phyloP scores from a whole-genome alignment of 2,329 filamentous ascomycete genomes.

The Lecanicillium sp. region DNA sequence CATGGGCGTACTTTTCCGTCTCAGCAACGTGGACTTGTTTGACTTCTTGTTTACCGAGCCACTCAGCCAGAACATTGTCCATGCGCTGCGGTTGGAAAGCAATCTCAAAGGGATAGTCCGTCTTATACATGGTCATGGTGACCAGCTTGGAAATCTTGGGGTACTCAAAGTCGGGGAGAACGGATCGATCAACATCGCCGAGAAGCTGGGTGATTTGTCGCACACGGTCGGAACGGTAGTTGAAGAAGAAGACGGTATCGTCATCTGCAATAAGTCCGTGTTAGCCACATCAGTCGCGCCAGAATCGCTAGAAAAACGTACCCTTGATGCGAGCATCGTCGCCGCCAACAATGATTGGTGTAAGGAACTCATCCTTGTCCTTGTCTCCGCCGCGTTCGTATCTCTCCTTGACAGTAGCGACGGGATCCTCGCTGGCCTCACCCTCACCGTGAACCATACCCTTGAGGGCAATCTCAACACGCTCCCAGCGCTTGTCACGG shows the following conservation, averaged over 20 bases:
- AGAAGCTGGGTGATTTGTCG: constrained; percentile 93
- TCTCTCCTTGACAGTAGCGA: constrained; percentile 77
- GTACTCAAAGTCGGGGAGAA: constrained; percentile 84
- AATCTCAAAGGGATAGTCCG: constrained; percentile 82
- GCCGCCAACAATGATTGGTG: constrained; percentile 91
- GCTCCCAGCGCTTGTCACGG: constrained; percentile 98
- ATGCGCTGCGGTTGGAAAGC: constrained; percentile 93
- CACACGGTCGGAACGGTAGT: constrained; percentile 97
- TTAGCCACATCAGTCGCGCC: not conserved
- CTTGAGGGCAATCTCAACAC: constrained; percentile 82
- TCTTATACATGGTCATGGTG: constrained; percentile 99
- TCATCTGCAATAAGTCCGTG: constrained; percentile 47
- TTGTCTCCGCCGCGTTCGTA: constrained; percentile 61
- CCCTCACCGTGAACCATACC: constrained; percentile 81
- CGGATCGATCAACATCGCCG: constrained; percentile 85
- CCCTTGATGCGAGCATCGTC: constrained; percentile 78
- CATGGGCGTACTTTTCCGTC: constrained; percentile 99
- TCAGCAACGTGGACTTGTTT: constrained; percentile 96
- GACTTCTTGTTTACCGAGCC: constrained; percentile 79
- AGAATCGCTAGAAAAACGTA: constrained; percentile 25
- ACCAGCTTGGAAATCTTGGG: constrained; percentile 78
- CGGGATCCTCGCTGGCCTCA: constrained; percentile 74
- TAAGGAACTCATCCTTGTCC: constrained; percentile 96
- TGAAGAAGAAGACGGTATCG: constrained; percentile 99
- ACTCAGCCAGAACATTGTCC: constrained; percentile 97